Percentiles rank a stretch among this genome's conserved stretches.
phyloP scores from a whole-genome alignment of 208 protist genomes.

The Wallacemonas sp. region DNA sequence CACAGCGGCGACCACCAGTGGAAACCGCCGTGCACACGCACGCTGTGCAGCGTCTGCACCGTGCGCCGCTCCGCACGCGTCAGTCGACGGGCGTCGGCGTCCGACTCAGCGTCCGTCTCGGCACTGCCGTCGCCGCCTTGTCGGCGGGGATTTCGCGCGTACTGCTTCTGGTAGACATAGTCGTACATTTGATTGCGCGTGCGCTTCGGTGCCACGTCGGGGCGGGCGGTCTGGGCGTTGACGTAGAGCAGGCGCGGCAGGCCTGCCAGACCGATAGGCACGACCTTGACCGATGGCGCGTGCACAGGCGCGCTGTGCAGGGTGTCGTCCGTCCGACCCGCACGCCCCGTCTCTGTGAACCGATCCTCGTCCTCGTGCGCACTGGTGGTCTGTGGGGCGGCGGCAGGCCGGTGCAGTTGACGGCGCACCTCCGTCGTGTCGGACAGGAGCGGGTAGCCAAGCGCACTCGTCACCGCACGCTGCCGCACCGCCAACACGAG shows the following conservation, averaged over 20 bases:
- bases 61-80: neutral
- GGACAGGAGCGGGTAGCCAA: slow-evolving; percentile 11
- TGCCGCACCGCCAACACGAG: neutral
- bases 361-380: too few species aligned
- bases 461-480: neutral
- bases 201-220: slow-evolving; percentile 35
- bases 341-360: too few species aligned
- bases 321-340: too few species aligned
- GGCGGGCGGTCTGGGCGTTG: slow-evolving; percentile 31
- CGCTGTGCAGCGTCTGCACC: slow-evolving; percentile 13
- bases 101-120: neutral
- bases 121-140: neutral
- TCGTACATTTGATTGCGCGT: slow-evolving; percentile 44
- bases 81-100: neutral
- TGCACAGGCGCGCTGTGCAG: too few species aligned
- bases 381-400: neutral
- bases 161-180: slow-evolving; percentile 43
- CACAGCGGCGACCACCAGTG: slow-evolving; percentile 44
- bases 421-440: neutral
- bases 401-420: neutral
- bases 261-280: slow-evolving; percentile 66
- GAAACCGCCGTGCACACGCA: slow-evolving; percentile 21
- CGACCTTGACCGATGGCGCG: too few species aligned
- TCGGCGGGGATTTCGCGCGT: slow-evolving; percentile 8
- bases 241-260: slow-evolving; percentile 59